These are phyloP conservation scores for Candida stauntonica DNA, from an alignment of 805 yeast genomes.

Conservation along the genomic window DNA sequence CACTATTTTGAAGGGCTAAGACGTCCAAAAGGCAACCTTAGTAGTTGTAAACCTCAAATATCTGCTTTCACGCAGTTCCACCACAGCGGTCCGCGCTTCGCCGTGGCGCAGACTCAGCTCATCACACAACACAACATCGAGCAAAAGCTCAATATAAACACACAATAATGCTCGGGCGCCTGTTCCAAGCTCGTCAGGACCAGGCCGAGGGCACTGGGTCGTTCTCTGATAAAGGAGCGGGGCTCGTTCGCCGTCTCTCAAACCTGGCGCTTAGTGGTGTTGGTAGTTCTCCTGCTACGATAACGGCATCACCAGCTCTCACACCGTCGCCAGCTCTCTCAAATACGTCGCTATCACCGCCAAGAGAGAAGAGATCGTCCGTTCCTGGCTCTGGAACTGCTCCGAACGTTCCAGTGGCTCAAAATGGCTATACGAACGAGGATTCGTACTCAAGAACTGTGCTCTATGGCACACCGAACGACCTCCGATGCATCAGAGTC, in stretches of 20 bases:
- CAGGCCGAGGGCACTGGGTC: not conserved
- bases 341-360: conserved; percentile 1
- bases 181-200: conserved; percentile 2
- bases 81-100: no score
- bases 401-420: no score
- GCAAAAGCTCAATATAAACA: not conserved
- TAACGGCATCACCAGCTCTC: not conserved
- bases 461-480: conserved; percentile 24
- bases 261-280: conserved; percentile 4
- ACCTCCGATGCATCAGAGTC: conserved; percentile 5
- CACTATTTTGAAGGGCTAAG: not conserved
- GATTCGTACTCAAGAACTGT: conserved; percentile 26
- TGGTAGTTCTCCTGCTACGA: no score
- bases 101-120: no score
- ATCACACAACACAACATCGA: not conserved
- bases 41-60: no score
- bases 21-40: no score
- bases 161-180: conserved; percentile 6
- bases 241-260: conserved; percentile 4
- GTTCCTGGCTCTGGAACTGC: no score
- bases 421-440: conserved; percentile 20
- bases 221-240: conserved; percentile 1
- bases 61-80: no score
- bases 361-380: conserved; percentile 2
- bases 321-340: not conserved